These are phyloP conservation scores for Sanghuangporus weigelae DNA, from an alignment of 1,284 basidiomycete species.

Conservation along the genomic window DNA sequence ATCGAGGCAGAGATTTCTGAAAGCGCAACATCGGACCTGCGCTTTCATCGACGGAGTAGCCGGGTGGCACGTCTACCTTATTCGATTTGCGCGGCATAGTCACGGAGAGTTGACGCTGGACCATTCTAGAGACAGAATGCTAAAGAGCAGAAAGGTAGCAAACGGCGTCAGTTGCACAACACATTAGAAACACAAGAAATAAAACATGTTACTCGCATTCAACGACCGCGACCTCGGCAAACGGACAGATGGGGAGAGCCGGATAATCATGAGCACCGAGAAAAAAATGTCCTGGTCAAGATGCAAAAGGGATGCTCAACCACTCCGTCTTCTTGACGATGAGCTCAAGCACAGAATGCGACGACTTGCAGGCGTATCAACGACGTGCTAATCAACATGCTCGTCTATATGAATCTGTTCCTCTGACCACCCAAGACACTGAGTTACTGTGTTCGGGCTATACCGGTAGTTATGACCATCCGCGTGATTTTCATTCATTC, in stretches of 20 bases:
- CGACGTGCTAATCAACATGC: background rate
- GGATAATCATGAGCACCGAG: slow-evolving; percentile 2
- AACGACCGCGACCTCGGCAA: background rate
- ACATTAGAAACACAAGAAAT: background rate
- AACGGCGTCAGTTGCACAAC: background rate
- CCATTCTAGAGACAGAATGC: slow-evolving; percentile 4
- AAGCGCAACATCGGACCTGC: slow-evolving; percentile 73
- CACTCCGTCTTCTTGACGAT: background rate
- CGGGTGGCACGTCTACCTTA: slow-evolving; percentile 31
- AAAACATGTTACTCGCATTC: background rate
- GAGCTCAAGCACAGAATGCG: background rate
- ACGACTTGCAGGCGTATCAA: background rate
- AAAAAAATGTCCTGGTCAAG: background rate
- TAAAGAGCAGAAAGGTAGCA: background rate
- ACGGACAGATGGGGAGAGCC: background rate
- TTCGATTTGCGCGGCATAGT: slow-evolving; percentile 17
- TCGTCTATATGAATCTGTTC: background rate
- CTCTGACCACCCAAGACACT: background rate
- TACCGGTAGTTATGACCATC: background rate
- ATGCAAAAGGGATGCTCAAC: background rate
- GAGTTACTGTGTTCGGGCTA: background rate
- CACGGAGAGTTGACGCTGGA: slow-evolving; percentile 10
- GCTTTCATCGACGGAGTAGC: slow-evolving; percentile 41
- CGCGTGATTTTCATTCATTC: background rate
- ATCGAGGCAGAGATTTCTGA: slow-evolving; percentile 72